These are phyloP conservation scores for Sanghuangporus weigelae DNA, from an alignment of 1,284 basidiomycete species.

Conservation along the genomic window DNA sequence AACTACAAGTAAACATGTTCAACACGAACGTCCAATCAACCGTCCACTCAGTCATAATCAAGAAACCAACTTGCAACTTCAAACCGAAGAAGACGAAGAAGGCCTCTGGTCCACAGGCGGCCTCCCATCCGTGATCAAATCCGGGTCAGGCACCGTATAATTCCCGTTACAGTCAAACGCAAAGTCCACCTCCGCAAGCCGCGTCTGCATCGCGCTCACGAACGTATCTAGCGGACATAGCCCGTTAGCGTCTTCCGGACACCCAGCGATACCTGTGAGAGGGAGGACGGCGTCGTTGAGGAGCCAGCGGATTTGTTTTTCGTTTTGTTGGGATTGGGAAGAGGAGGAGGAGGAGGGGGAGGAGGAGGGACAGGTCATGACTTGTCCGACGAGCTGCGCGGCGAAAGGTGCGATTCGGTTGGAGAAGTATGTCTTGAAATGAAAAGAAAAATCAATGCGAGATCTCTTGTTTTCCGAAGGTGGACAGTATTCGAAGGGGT, in stretches of 20 bases:
- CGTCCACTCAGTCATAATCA: not conserved
- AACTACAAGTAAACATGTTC: not conserved
- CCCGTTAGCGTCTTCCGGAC: slow-evolving; percentile 44
- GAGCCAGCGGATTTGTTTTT: slow-evolving; percentile 47
- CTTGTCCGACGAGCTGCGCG: slow-evolving; percentile 53
- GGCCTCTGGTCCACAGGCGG: slow-evolving; percentile 21
- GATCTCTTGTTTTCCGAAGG: not conserved
- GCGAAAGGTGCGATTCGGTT: slow-evolving; percentile 51
- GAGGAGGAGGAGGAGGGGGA: slow-evolving; percentile 17
- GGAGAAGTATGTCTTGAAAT: slow-evolving; percentile 37
- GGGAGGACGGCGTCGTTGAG: slow-evolving; percentile 60
- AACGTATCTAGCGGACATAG: slow-evolving; percentile 50
- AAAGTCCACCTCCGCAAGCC: slow-evolving; percentile 43
- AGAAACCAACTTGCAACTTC: not conserved
- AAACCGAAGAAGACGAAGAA: not conserved
- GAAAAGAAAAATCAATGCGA: not conserved
- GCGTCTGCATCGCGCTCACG: slow-evolving; percentile 41
- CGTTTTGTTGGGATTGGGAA: not conserved
- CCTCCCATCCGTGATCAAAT: slow-evolving; percentile 36
- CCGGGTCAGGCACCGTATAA: slow-evolving; percentile 36
- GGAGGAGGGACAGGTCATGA: slow-evolving; percentile 44
- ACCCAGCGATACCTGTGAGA: slow-evolving; percentile 52
- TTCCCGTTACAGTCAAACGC: slow-evolving; percentile 39
- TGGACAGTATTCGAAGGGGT: not conserved
- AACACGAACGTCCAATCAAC: not conserved